Base-by-base conservation (phyloP, 1,284 basidiomycete species). In the Takashimella koratensis region DNA sequence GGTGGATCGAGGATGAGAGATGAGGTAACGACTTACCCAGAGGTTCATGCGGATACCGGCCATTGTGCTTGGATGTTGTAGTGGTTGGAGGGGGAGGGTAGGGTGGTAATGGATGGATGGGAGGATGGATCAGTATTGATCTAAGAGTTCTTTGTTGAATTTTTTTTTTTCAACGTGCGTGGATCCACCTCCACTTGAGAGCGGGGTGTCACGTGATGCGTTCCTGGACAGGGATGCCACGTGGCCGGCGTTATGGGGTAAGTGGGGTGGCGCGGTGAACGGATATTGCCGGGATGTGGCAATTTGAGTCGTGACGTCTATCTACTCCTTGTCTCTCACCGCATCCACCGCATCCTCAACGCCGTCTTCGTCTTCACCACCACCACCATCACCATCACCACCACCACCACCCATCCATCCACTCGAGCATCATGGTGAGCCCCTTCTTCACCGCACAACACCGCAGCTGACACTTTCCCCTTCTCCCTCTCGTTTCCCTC, bases 1-100 rank as follows among this genome's bases (percentile, higher is more conserved):
- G n/a, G n/a, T n/a, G n/a, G n/a, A n/a, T n/a, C n/a, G n/a, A n/a
- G n/a, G n/a, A n/a, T n/a, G n/a, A n/a, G n/a, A n/a, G n/a, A n/a
- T n/a, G n/a, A n/a, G n/a, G n/a, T n/a, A n/a, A n/a, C n/a, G n/a
- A 61, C 70, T 64, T 47, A 71, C 71, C 72, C 72, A 74, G 27
- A 74, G 69, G 62, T 68, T 69, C 59, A 71, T 63, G 53, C 64
- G 65, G 59, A 69, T 53, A 16, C 30, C 30, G 44, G 71, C 50
- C 72, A 74, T 74, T 61, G 64, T 72, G 59, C 45, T 48, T 45
- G 21, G 19, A 13, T 45, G 22, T 27, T 42, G 44, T 22, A 25
- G 24, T 16, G 41, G 41, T 25, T 46, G n/a, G 40, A 46, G 23
- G 22, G 49, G 36, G 42, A 51, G 42, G 19, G 36, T 25, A 26